Evolutionary conservation across 1,139 yeast genomes (phyloP).

Genomic region (Tardiomyces digboiensis): DNA sequence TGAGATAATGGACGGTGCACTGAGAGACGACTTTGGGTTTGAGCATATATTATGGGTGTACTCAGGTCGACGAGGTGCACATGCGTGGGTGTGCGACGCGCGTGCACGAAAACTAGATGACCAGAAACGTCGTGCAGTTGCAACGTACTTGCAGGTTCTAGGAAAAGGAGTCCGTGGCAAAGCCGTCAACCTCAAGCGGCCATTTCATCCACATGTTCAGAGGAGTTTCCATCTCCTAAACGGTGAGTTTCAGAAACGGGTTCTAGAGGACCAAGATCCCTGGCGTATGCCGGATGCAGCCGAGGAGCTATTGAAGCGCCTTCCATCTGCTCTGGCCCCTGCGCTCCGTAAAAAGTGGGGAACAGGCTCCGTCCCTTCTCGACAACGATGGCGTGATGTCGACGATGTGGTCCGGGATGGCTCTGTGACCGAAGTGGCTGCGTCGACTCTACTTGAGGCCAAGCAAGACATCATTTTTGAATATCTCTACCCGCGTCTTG

Average conservation of each 20-base stretch:
- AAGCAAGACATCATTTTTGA: slow-evolving; percentile 78
- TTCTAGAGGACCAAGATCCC: slow-evolving; percentile 79
- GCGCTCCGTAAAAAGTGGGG: slow-evolving; percentile 37
- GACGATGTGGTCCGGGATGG: slow-evolving; percentile 47
- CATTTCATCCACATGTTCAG: slow-evolving; percentile 71
- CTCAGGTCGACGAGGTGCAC: slow-evolving; percentile 99
- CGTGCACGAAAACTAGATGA: slow-evolving; percentile 74
- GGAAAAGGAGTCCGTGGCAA: slow-evolving; percentile 41
- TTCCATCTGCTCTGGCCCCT: slow-evolving; percentile 46
- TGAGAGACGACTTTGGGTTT: slow-evolving; percentile 86
- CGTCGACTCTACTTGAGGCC: slow-evolving; percentile 46
- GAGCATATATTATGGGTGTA: slow-evolving; percentile 87
- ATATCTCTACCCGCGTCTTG: slow-evolving; percentile 84
- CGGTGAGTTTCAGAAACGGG: slow-evolving; percentile 50
- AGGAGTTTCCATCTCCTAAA: slow-evolving; percentile 65
- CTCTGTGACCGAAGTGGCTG: slow-evolving; percentile 30
- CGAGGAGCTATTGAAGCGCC: slow-evolving; percentile 47
- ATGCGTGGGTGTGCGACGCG: slow-evolving; percentile 93
- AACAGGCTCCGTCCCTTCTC: slow-evolving; percentile 27
- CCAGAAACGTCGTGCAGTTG: slow-evolving; percentile 59
- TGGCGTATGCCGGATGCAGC: slow-evolving; percentile 49
- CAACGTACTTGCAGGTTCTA: slow-evolving; percentile 75
- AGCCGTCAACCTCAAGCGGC: slow-evolving; percentile 46
- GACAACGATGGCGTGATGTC: slow-evolving; percentile 76
- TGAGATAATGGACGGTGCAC: slow-evolving; percentile 58